Conservation (phyloP, 805 yeast genomes). For the Pichia insulana region DNA sequence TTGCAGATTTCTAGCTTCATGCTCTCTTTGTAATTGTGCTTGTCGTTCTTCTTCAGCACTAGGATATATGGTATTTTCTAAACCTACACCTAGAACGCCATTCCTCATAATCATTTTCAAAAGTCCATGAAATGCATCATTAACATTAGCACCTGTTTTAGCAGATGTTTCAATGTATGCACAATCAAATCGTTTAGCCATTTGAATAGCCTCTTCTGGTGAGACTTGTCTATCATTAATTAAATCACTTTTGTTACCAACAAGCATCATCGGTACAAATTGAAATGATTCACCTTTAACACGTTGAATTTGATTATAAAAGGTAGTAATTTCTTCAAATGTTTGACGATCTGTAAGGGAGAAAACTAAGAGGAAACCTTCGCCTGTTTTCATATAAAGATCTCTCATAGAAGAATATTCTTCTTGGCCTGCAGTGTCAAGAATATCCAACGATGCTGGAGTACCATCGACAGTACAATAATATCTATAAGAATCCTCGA, state of each 20-base stretch:
- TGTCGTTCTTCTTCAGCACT: conserved; percentile 16
- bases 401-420: conserved; percentile 92
- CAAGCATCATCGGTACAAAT: conserved; percentile 65
- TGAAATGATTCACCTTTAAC: conserved; percentile 41
- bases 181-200: conserved; percentile 60
- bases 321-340: conserved; percentile 74
- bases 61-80: conserved; percentile 23
- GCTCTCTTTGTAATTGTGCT: conserved; percentile 13
- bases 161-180: conserved; percentile 90
- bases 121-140: conserved; percentile 28
- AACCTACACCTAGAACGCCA: conserved; percentile 19
- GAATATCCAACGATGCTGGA: conserved; percentile 71
- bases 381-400: conserved; percentile 93
- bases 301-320: conserved; percentile 42
- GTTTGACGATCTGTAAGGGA: conserved; percentile 79
- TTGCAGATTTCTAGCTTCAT: background rate
- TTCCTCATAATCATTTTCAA: conserved; percentile 27
- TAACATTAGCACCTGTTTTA: conserved; percentile 78
- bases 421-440: conserved; percentile 98
- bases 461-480: conserved; percentile 77
- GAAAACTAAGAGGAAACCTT: conserved; percentile 85
- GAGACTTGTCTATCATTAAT: conserved; percentile 55
- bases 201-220: conserved; percentile 45
- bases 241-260: conserved; percentile 72
- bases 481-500: conserved; percentile 86